These are phyloP conservation scores for Aspergillus unguis DNA, from an alignment of 2,329 filamentous ascomycete genomes.

Conservation along the genomic window DNA sequence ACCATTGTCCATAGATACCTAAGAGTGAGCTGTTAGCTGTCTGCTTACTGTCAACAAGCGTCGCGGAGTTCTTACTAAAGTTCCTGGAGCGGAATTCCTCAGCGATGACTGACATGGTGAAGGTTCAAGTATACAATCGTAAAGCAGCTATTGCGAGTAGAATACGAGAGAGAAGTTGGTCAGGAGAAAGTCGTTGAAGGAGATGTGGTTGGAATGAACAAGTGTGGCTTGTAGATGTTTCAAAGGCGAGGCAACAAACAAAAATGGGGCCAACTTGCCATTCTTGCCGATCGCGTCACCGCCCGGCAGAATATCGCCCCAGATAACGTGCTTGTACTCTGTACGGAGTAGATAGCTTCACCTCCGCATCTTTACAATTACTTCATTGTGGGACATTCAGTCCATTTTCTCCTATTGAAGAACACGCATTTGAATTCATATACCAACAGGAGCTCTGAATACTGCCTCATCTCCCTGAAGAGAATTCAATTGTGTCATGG, in stretches of 20 bases:
- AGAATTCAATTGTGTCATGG: constrained; percentile 9
- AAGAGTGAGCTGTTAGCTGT: constrained; percentile 25
- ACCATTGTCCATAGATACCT: constrained; percentile 71
- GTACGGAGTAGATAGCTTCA: constrained; percentile 1
- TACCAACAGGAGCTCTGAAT: background rate
- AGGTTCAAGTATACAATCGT: background rate
- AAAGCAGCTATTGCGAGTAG: background rate
- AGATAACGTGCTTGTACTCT: background rate
- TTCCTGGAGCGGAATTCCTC: constrained; percentile 64
- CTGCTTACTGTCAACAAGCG: constrained; percentile 14
- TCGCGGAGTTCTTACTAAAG: constrained; percentile 54
- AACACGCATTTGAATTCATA: background rate
- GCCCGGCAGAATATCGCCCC: constrained; percentile 20
- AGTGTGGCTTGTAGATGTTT: constrained; percentile 13
- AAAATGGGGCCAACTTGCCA: constrained; percentile 20
- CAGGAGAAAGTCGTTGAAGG: background rate
- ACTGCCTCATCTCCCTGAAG: too few species aligned
- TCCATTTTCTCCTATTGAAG: too few species aligned
- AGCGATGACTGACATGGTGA: constrained; percentile 53
- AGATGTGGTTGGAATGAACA: background rate
- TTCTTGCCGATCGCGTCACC: constrained; percentile 22
- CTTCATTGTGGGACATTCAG: too few species aligned
- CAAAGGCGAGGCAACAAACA: constrained; percentile 18
- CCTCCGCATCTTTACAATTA: background rate
- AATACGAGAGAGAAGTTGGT: background rate